Evolutionary conservation across 352 stramenopile genomes (phyloP).

Genomic region (Phytophthora podocarpi): DNA sequence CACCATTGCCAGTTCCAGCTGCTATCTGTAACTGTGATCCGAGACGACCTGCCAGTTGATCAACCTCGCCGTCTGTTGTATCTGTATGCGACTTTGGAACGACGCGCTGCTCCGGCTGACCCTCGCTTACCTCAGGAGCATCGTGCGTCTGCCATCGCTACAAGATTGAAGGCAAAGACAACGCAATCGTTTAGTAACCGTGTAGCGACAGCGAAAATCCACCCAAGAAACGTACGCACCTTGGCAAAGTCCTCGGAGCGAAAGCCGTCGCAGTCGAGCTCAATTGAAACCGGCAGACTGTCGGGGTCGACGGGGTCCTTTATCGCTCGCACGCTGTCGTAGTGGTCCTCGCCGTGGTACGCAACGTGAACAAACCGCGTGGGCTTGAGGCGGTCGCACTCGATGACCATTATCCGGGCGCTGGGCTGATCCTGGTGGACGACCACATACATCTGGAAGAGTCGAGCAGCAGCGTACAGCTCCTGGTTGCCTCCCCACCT

Average conservation of each 20-base stretch:
- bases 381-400: slow-evolving; percentile 66
- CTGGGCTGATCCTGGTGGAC: slow-evolving; percentile 67
- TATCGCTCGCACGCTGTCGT: slow-evolving; percentile 76
- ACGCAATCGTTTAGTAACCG: slow-evolving; percentile 12
- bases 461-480: slow-evolving; percentile 68
- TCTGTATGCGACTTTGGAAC: slow-evolving; percentile 13
- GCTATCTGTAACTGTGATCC: slow-evolving; percentile 27
- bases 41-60: slow-evolving; percentile 23
- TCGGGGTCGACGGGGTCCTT: slow-evolving; percentile 43
- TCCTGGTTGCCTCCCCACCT: slow-evolving; percentile 88
- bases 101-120: slow-evolving; percentile 9
- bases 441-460: slow-evolving; percentile 80
- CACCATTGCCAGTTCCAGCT: slow-evolving; percentile 7
- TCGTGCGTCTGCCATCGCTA: slow-evolving; percentile 41
- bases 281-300: slow-evolving; percentile 48
- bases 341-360: slow-evolving; percentile 82
- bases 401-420: slow-evolving; percentile 66
- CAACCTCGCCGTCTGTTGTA: slow-evolving; percentile 8
- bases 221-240: slow-evolving; percentile 41
- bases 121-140: neutral
- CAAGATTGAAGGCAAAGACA: neutral
- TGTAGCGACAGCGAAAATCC: slow-evolving; percentile 12
- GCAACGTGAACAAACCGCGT: slow-evolving; percentile 59
- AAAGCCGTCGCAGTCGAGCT: slow-evolving; percentile 65
- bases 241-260: slow-evolving; percentile 58